These are phyloP conservation scores for Backusella australiensis DNA, from an alignment of 192 early-diverging fungal species.

Conservation along the genomic window DNA sequence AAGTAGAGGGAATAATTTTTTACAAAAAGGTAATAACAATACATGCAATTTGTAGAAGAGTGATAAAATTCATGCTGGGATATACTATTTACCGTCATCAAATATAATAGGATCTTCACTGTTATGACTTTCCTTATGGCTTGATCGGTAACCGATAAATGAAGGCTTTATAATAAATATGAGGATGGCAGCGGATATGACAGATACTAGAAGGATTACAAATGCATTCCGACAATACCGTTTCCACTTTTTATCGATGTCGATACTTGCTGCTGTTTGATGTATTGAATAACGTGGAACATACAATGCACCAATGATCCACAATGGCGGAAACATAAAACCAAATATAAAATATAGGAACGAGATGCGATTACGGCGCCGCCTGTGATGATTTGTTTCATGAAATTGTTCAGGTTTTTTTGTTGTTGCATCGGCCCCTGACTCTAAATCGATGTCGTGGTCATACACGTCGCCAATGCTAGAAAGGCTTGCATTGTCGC, in stretches of 20 bases:
- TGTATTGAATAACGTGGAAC: neutral
- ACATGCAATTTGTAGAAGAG: constrained; percentile 6
- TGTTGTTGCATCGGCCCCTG: neutral
- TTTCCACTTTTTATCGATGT: constrained; percentile 13
- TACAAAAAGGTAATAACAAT: constrained; percentile 9
- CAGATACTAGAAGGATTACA: neutral
- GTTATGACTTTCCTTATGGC: neutral
- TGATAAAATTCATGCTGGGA: neutral
- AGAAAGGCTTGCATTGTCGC: neutral
- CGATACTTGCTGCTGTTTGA: neutral
- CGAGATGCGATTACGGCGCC: neutral
- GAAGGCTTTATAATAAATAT: constrained; percentile 7
- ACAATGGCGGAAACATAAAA: constrained; percentile 21
- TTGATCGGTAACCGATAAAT: neutral
- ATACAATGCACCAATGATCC: constrained; percentile 14
- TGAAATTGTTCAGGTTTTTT: neutral
- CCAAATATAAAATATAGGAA: constrained; percentile 21
- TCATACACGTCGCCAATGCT: neutral
- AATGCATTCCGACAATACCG: constrained; percentile 13
- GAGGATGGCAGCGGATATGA: neutral
- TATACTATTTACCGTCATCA: constrained; percentile 9
- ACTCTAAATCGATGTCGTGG: neutral
- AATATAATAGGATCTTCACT: constrained; percentile 7
- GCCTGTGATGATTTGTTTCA: neutral
- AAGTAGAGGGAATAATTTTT: neutral